Evolutionary conservation across 148 eudicot genomes (phyloP), one percentile per base, ranked within the genome.

Genomic region (Camellia granthamiana): DNA sequence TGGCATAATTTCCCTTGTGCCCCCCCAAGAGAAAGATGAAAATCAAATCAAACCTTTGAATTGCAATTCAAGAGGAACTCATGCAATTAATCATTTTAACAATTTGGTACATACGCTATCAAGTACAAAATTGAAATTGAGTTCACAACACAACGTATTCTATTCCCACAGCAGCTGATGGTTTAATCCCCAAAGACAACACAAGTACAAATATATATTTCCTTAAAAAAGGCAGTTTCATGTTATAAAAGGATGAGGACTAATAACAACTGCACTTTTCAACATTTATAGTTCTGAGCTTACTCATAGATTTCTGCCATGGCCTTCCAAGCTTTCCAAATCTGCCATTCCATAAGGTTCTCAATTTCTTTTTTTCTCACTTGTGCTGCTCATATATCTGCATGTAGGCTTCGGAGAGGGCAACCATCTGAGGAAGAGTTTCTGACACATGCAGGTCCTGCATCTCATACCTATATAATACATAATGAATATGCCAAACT

Each of bases 361-460:
- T 18, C 15, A 71, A 8, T 51, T n/a, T 43, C 54, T 46, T 30
- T 30, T 30, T 30, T 30, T 30, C 38, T 30, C 19, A 21, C 80
- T 88, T 90, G 75, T 96, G 99, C 81, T 90, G 99, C 89, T 94
- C 99, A 65, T 96, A 96, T 66, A 96, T 95, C 90, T 96, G 99
- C 97, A 94, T 96, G 80, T 96, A 96, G 0, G 99, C 86, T 83
- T 96, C 99, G 3, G 99, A 96, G 62, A 94, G 94, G 13, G 99
- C 99, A 69, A 96, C 99, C 99, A 96, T 96, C 81, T 96, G 98
- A 1, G 99, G 99, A 66, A 96, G 91, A 2, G 99, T 96, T 84
- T 96, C 99, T 3, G 95, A 86, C 41, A 94, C 98, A 75, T 94
- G 99, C 79, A 96, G 90, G 77, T 96, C 99, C 86, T 96, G 99